Conservation (phyloP, 2,329 filamentous ascomycete species). For the Scedosporium dehoogii region DNA sequence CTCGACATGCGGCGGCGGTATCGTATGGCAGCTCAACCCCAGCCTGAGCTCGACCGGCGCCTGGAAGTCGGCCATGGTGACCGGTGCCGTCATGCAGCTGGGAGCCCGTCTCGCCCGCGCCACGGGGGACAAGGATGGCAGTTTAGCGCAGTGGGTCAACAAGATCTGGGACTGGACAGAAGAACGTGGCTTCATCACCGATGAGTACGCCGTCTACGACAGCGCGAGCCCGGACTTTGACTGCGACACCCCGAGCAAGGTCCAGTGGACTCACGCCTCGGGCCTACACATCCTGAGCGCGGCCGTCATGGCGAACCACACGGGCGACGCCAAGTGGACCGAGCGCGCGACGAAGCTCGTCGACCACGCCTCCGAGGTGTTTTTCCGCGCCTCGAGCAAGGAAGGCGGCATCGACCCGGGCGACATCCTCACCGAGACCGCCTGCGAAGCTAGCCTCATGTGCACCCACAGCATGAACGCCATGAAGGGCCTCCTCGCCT, state of each 20-base stretch:
- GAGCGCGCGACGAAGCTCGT: constrained; percentile 43
- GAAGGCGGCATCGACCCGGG: constrained; percentile 31
- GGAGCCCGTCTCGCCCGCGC: constrained; percentile 64
- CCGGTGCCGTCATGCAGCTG: constrained; percentile 76
- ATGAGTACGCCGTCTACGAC: constrained; percentile 48
- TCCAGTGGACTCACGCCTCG: constrained; percentile 56
- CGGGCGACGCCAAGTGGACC: constrained; percentile 41
- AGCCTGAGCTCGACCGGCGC: constrained; percentile 64
- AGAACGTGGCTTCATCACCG: constrained; percentile 45
- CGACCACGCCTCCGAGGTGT: constrained; percentile 35
- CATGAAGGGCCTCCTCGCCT: constrained; percentile 59
- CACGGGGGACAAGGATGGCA: constrained; percentile 47
- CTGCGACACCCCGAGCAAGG: constrained; percentile 41
- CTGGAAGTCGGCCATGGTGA: constrained; percentile 72
- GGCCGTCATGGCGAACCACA: constrained; percentile 54
- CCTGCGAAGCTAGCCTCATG: constrained; percentile 47
- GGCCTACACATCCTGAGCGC: constrained; percentile 58
- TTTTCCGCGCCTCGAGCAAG: constrained; percentile 28
- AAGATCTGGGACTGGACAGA: constrained; percentile 58
- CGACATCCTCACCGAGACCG: constrained; percentile 54
- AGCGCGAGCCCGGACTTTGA: constrained; percentile 45
- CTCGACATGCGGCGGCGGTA: constrained; percentile 56
- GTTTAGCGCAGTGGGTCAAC: constrained; percentile 56
- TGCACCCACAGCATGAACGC: constrained; percentile 57
- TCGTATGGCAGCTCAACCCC: constrained; percentile 73